phyloP scores from a whole-genome alignment of 768 basidiomycete genomes.

The Lactifluus echinatus region DNA sequence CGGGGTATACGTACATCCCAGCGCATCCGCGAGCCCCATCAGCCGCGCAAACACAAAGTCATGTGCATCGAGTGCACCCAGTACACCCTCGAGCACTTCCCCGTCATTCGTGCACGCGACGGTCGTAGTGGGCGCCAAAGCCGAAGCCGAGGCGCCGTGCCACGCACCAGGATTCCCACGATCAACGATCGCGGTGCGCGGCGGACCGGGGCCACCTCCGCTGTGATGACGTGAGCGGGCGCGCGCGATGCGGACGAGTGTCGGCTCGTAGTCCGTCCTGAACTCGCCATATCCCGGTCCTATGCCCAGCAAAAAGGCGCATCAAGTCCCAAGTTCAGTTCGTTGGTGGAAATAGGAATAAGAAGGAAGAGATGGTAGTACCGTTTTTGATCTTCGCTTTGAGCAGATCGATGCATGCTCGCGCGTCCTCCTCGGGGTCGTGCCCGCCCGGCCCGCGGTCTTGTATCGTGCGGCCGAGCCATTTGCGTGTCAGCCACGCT shows the following conservation, averaged over 20 bases:
- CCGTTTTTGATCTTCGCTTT: constrained; percentile 73
- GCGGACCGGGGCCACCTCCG: constrained; percentile 29
- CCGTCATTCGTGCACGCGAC: constrained; percentile 69
- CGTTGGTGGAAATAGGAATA: too few relatives aligned
- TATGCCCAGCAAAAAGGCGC: constrained; percentile 20
- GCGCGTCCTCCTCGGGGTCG: constrained; percentile 91
- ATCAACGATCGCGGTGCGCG: constrained; percentile 66
- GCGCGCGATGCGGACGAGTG: constrained; percentile 78
- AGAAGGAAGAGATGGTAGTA: constrained; percentile 15
- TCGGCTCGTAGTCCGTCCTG: constrained; percentile 74
- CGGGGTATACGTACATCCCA: constrained; percentile 58
- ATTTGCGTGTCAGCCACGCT: constrained; percentile 95
- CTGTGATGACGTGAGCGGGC: constrained; percentile 23
- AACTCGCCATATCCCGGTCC: constrained; percentile 80
- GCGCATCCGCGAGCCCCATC: constrained; percentile 66
- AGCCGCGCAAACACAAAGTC: constrained; percentile 82
- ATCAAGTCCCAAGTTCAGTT: not conserved
- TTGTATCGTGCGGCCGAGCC: constrained; percentile 88
- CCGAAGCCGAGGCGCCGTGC: constrained; percentile 82
- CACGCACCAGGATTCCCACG: constrained; percentile 76
- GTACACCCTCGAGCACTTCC: constrained; percentile 65
- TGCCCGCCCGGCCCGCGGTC: constrained; percentile 77
- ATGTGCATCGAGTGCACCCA: constrained; percentile 52
- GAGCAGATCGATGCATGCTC: constrained; percentile 78
- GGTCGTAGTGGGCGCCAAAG: constrained; percentile 48